A percentile compares a stretch with the other conserved stretches of the same genome.
phyloP scores from a whole-genome alignment of 176 grass and related monocot genomes.

The Juncus effusus region DNA sequence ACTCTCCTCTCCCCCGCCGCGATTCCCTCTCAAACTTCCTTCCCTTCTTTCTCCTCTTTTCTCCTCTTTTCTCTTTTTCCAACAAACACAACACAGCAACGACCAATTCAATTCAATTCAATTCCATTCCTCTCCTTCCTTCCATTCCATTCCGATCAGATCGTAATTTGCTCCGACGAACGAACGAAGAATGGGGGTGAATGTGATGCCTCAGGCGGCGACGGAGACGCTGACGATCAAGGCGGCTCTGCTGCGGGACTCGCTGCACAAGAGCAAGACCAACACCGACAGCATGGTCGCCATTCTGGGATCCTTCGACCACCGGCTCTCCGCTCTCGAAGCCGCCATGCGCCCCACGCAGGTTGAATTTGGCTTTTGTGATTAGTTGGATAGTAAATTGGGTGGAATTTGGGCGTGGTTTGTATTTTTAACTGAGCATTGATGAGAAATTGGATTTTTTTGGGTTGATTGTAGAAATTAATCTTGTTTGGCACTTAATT shows the following conservation, averaged over 20 bases:
- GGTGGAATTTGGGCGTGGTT: neutral
- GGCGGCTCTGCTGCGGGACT: conserved; percentile 51
- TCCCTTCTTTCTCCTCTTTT: neutral
- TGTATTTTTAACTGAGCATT: too few species aligned
- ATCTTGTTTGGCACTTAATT: neutral
- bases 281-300: conserved; percentile 88
- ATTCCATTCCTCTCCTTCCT: neutral
- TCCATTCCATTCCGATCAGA: neutral
- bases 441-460: too few species aligned
- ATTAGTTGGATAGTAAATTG: neutral
- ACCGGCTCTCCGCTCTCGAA: conserved; percentile 90
- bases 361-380: conserved; percentile 3
- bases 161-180: too few species aligned
- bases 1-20: too few species aligned
- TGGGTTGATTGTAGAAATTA: neutral
- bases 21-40: too few species aligned
- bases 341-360: conserved; percentile 87
- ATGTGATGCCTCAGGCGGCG: conserved; percentile 26
- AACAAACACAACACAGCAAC: neutral
- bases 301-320: conserved; percentile 92
- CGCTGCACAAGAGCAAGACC: conserved; percentile 56
- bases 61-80: neutral
- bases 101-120: conserved; percentile 1
- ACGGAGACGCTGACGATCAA: conserved; percentile 45
- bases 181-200: conserved; percentile 33